phyloP scores from a whole-genome alignment of 2,329 filamentous ascomycete genomes.

The Leptographium lundbergii region DNA sequence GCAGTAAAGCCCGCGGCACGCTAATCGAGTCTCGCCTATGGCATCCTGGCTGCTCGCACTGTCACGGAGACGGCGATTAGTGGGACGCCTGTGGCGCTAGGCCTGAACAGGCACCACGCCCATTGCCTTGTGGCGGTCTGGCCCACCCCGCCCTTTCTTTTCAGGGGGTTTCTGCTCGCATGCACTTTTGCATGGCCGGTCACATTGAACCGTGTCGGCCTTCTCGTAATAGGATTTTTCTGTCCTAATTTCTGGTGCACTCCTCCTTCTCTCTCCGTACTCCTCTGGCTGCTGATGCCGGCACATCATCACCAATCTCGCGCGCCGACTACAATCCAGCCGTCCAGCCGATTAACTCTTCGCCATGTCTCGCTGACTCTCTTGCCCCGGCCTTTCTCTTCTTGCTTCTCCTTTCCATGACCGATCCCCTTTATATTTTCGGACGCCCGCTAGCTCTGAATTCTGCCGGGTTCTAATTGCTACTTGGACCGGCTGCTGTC shows the following conservation, averaged over 20 bases:
- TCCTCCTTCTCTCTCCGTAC: background rate
- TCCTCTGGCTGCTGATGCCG: background rate
- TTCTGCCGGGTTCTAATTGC: background rate
- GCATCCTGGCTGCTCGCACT: background rate
- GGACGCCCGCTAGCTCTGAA: background rate
- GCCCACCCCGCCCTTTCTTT: constrained; percentile 3
- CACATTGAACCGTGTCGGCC: background rate
- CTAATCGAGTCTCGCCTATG: background rate
- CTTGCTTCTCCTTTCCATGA: constrained; percentile 1
- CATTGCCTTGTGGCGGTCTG: background rate
- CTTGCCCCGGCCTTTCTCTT: background rate
- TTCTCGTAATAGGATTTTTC: background rate
- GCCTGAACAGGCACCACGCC: background rate
- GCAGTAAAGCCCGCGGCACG: background rate
- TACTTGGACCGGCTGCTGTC: background rate
- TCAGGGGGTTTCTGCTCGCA: background rate
- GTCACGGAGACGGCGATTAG: background rate
- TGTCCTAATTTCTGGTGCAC: background rate
- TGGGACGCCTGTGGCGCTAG: background rate
- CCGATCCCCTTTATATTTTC: background rate
- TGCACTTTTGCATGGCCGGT: background rate
- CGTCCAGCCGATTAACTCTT: background rate
- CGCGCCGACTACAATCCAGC: background rate
- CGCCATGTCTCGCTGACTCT: background rate
- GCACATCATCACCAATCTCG: background rate